Percentiles rank a stretch among this genome's conserved stretches.
These are phyloP conservation scores for Claviceps cyperi DNA, from an alignment of 2,329 filamentous ascomycete species.

Conservation along the genomic window DNA sequence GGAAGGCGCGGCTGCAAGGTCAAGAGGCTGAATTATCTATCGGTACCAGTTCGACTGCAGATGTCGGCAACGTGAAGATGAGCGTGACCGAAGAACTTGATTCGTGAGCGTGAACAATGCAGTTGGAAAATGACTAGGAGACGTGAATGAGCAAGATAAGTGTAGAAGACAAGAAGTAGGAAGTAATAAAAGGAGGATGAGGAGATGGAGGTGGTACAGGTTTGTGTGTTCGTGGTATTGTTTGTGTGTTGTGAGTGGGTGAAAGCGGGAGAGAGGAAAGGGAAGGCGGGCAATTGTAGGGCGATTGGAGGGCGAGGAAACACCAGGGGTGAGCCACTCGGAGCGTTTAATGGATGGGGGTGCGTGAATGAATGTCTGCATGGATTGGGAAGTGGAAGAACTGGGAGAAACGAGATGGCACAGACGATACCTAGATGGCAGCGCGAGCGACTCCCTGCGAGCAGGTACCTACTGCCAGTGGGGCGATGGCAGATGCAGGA, in stretches of 20 bases:
- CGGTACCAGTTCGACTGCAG: no score
- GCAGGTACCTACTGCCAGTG: not conserved
- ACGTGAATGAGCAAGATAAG: not conserved
- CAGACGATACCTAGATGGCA: not conserved
- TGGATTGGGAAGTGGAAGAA: slow-evolving; percentile 2
- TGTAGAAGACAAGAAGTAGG: not conserved
- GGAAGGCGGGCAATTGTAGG: slow-evolving; percentile 2
- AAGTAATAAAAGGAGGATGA: not conserved
- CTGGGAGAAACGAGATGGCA: slow-evolving; percentile 3
- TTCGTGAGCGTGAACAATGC: no score
- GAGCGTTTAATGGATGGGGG: not conserved
- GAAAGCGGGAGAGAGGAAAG: slow-evolving; percentile 2
- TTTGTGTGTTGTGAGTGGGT: not conserved
- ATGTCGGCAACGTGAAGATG: no score
- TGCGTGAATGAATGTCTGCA: not conserved
- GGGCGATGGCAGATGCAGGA: slow-evolving; percentile 7
- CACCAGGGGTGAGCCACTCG: not conserved
- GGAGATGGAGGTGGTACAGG: not conserved
- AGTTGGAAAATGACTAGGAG: no score
- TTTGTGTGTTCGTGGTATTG: not conserved
- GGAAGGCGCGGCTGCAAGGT: not conserved
- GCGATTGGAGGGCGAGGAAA: not conserved
- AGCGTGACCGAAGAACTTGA: no score
- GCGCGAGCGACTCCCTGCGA: not conserved
- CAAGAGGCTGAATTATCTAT: no score